Percentiles rank a stretch among this genome's conserved stretches.
Conservation (phyloP, 2,329 filamentous ascomycete genomes). For the Chaetomiaceae sp. region DNA sequence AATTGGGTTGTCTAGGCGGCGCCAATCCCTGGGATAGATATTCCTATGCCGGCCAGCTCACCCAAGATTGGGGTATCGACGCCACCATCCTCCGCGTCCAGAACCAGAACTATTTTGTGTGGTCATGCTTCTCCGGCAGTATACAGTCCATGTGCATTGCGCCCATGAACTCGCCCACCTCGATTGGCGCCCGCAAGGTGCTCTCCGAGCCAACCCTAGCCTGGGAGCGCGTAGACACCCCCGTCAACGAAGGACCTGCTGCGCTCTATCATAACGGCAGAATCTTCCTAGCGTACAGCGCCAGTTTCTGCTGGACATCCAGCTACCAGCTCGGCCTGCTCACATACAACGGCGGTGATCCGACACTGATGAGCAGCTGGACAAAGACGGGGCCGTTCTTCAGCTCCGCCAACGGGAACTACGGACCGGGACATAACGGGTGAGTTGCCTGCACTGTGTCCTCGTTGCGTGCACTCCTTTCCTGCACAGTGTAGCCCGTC, state of each 20-base stretch:
- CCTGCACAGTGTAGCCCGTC: no score
- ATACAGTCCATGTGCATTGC: conserved; percentile 39
- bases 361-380: conserved; percentile 43
- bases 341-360: conserved; percentile 51
- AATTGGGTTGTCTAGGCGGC: conserved; percentile 38
- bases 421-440: conserved; percentile 51
- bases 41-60: conserved; percentile 46
- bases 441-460: background rate
- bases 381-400: conserved; percentile 49
- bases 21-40: conserved; percentile 48
- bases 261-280: conserved; percentile 50
- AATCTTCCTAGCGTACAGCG: conserved; percentile 51
- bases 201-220: conserved; percentile 47
- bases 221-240: conserved; percentile 47
- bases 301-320: conserved; percentile 53
- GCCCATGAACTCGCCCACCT: conserved; percentile 38
- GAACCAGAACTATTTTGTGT: conserved; percentile 48
- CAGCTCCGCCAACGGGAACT: conserved; percentile 51
- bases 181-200: conserved; percentile 38
- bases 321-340: conserved; percentile 52
- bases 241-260: conserved; percentile 53
- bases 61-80: conserved; percentile 50
- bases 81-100: conserved; percentile 48
- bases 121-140: conserved; percentile 46
- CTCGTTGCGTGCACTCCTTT: no score